These are phyloP conservation scores for Puccinia triticina DNA, from an alignment of 1,284 basidiomycete genomes.

Conservation along the genomic window DNA sequence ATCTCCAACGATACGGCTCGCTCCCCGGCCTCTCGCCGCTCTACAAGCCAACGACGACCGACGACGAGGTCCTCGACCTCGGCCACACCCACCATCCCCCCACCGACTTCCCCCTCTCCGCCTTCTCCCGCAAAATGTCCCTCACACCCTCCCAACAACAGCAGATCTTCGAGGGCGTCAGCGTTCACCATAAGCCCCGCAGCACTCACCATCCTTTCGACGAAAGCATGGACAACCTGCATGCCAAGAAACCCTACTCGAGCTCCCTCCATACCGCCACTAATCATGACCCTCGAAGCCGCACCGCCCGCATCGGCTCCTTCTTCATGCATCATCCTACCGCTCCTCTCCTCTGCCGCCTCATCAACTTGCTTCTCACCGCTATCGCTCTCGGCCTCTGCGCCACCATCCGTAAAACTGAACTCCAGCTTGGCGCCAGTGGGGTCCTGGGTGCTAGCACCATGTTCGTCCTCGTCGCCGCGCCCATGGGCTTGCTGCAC, in stretches of 20 bases:
- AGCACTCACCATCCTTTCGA: neutral
- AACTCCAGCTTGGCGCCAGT: slow-evolving; percentile 65
- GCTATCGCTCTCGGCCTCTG: slow-evolving; percentile 77
- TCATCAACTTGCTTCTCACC: slow-evolving; percentile 80
- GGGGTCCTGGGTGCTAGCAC: slow-evolving; percentile 73
- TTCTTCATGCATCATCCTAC: slow-evolving; percentile 56
- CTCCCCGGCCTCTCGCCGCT: neutral
- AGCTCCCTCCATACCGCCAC: neutral
- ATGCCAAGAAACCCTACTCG: neutral
- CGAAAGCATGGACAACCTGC: neutral
- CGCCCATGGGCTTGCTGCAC: slow-evolving; percentile 79
- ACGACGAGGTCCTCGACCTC: neutral
- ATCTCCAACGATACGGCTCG: neutral
- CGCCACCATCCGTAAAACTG: slow-evolving; percentile 71
- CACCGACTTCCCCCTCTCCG: slow-evolving; percentile 34
- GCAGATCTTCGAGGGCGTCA: neutral
- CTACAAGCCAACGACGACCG: neutral
- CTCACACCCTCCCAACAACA: slow-evolving; percentile 27
- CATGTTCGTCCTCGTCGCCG: slow-evolving; percentile 81
- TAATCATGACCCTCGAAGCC: slow-evolving; percentile 57
- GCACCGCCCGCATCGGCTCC: slow-evolving; percentile 53
- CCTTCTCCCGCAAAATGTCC: slow-evolving; percentile 43
- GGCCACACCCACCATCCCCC: neutral
- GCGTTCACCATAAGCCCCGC: neutral
- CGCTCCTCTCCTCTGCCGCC: slow-evolving; percentile 72